A percentile compares a stretch with the other conserved stretches of the same genome.
phyloP scores from a whole-genome alignment of 371 early-diverging fungal species.

The Parasitella parasitica region DNA sequence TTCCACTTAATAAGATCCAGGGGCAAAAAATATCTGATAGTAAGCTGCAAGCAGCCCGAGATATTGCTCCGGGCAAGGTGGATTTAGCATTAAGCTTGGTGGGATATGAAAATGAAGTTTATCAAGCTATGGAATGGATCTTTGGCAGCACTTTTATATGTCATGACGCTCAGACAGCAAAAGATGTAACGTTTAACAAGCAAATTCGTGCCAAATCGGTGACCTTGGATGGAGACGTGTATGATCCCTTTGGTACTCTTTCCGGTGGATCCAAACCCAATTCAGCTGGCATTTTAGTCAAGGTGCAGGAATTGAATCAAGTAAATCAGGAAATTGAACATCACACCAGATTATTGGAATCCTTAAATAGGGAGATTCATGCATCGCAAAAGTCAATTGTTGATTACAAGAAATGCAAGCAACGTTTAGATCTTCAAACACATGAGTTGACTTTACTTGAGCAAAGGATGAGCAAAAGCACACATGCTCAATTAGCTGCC shows the following conservation, averaged over 20 bases:
- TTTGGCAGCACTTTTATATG: slow-evolving; percentile 96
- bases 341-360: slow-evolving; percentile 45
- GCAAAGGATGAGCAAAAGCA: slow-evolving; percentile 70
- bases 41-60: slow-evolving; percentile 69
- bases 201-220: slow-evolving; percentile 84
- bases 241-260: slow-evolving; percentile 97
- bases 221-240: slow-evolving; percentile 98
- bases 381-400: slow-evolving; percentile 39
- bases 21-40: slow-evolving; percentile 58
- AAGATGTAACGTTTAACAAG: slow-evolving; percentile 86
- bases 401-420: slow-evolving; percentile 51
- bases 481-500: slow-evolving; percentile 53
- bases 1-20: slow-evolving; percentile 97
- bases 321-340: slow-evolving; percentile 52
- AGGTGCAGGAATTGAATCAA: slow-evolving; percentile 66
- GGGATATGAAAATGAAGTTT: slow-evolving; percentile 76
- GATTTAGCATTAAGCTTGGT: slow-evolving; percentile 84
- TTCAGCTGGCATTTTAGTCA: slow-evolving; percentile 74
- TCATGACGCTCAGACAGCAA: slow-evolving; percentile 84
- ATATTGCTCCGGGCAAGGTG: slow-evolving; percentile 80
- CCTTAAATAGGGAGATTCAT: slow-evolving; percentile 48
- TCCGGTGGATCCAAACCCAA: slow-evolving; percentile 93
- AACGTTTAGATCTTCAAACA: slow-evolving; percentile 66
- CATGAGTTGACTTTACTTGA: slow-evolving; percentile 75
- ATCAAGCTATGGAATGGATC: slow-evolving; percentile 91